Base-by-base conservation (phyloP, 176 grass and related monocot genomes). In the Cenchrus purpureus region DNA sequence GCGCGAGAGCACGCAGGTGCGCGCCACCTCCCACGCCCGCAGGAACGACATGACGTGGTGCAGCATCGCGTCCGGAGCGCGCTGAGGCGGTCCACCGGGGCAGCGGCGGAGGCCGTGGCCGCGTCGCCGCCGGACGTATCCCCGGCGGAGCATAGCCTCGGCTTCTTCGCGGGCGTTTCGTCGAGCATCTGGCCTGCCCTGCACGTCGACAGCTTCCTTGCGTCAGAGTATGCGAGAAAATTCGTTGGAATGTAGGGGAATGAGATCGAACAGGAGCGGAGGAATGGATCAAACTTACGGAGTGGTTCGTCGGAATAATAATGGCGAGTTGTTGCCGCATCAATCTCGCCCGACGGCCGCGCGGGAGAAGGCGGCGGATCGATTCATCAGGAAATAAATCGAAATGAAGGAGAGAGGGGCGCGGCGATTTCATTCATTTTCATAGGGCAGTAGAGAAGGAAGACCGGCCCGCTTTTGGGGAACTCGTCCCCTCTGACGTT, bases 31-130 rank as follows among this genome's bases (percentile, higher is more conserved):
- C 58, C 58, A 61, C 58, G 58, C 58, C 20, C 58, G 58, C 19
- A 61, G 58, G 58, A 61, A 61, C 58, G 58, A 61, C 58, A 61
- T 61, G n/a, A 61, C 20, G n/a, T 61, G 58, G 58, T 61, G 58
- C 58, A 61, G 58, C 58, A 61, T 3, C 58, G 8, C 58, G n/a
- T 61, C 58, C 9, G 58, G n/a, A 61, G 58, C 20, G 58, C n/a
- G 20, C 58, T 61, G n/a, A 61, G 58, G 9, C 20, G 58, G 7
- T 61, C 58, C 8, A 0, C 58, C n/a, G 58, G 19, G 20, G 8
- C 58, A 4, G 37, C 37, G 37, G 37, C 37, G 37, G 37, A 40
- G 37, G 37, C 58, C n/a, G 58, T 1, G 20, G 8, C 58, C 45
- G 45, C 45, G 6, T 46, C 45, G 7, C 45, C 45, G 5, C 45